Evolutionary conservation across 352 stramenopile genomes (phyloP).

Genomic region (Halophytophthora batemanensis): DNA sequence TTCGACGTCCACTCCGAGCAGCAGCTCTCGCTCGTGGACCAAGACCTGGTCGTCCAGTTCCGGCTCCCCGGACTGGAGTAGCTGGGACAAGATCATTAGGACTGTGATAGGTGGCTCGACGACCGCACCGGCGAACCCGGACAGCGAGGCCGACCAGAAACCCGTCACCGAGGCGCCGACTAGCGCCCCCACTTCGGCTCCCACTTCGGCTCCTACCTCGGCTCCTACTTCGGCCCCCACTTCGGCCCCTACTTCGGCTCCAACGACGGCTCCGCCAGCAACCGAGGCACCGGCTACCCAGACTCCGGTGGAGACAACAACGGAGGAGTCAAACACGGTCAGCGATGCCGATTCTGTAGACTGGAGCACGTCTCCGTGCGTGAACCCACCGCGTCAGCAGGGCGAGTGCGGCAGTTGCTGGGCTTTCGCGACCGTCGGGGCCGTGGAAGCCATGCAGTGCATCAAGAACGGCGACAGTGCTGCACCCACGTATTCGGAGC

Average conservation of each 20-base stretch:
- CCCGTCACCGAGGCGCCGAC: too few relatives aligned
- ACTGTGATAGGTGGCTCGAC: too few relatives aligned
- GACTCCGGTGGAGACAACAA: not conserved
- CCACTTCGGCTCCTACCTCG: too few relatives aligned
- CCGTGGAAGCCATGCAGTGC: constrained; percentile 88
- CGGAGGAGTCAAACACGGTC: constrained; percentile 7
- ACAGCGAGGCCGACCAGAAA: too few relatives aligned
- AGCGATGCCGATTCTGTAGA: constrained; percentile 26
- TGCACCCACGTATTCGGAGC: constrained; percentile 84
- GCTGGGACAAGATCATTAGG: too few relatives aligned
- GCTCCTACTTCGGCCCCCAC: not conserved
- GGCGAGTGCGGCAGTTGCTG: constrained; percentile 96
- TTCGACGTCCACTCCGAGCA: too few relatives aligned
- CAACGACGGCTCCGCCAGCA: not conserved
- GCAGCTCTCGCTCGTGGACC: too few relatives aligned
- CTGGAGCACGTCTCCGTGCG: constrained; percentile 41
- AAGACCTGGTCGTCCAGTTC: too few relatives aligned
- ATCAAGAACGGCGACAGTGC: constrained; percentile 62
- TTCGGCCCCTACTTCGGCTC: not conserved
- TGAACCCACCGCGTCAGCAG: constrained; percentile 91
- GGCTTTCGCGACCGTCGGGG: constrained; percentile 93
- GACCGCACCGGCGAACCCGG: too few relatives aligned
- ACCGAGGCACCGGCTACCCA: constrained; percentile 1
- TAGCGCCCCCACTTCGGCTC: too few relatives aligned
- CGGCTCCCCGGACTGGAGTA: too few relatives aligned